These are phyloP conservation scores for Microglena sp. DNA, from an alignment of 139 green algal species.

Conservation along the genomic window DNA sequence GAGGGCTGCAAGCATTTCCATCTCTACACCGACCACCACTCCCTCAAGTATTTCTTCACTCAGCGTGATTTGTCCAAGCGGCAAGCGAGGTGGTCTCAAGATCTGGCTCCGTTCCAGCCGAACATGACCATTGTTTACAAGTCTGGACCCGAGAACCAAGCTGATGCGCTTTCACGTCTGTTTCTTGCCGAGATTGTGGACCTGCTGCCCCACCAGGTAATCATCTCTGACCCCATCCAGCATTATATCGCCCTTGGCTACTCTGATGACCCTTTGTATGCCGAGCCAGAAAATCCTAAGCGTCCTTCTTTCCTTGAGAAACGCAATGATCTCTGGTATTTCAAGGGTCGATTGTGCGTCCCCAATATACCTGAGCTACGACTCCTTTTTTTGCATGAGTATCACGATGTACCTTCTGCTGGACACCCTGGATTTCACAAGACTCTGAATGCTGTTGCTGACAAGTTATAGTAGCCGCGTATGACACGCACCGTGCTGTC, in stretches of 20 bases:
- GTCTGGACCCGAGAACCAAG: conserved; percentile 18
- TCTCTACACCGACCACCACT: conserved; percentile 22
- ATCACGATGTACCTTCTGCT: conserved; percentile 2
- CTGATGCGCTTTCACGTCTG: conserved; percentile 28
- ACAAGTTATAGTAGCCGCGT: conserved; percentile 19
- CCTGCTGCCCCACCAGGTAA: neutral
- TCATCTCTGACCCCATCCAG: neutral
- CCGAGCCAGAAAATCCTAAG: conserved; percentile 7
- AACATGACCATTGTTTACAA: conserved; percentile 22
- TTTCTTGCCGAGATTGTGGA: too few relatives aligned
- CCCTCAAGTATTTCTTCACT: conserved; percentile 23
- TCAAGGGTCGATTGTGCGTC: conserved; percentile 3
- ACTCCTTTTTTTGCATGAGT: neutral
- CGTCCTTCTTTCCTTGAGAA: neutral
- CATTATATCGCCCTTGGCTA: conserved; percentile 1
- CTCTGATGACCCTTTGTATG: neutral
- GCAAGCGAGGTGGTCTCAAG: conserved; percentile 26
- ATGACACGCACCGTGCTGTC: conserved; percentile 12
- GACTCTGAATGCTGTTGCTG: conserved; percentile 7
- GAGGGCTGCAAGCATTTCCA: conserved; percentile 12
- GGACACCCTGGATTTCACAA: conserved; percentile 13
- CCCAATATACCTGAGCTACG: neutral
- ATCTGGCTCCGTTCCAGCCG: conserved; percentile 18
- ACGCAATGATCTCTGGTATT: conserved; percentile 1
- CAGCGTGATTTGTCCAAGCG: conserved; percentile 18